phyloP scores from a whole-genome alignment of 1,284 basidiomycete species.

The Pascua sp. region DNA sequence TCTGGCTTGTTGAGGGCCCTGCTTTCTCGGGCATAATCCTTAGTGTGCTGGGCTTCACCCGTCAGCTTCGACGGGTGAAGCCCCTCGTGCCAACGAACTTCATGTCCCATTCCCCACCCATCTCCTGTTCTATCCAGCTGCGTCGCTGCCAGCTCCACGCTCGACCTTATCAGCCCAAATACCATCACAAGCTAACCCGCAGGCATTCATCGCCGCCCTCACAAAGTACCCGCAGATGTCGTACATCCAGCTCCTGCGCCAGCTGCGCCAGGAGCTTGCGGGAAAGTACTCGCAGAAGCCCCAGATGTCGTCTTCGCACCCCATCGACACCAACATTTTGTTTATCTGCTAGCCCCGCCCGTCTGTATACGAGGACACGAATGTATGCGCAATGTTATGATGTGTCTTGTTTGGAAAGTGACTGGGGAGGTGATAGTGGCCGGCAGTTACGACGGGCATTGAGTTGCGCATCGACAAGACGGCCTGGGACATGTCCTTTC shows the following conservation, averaged over 20 bases:
- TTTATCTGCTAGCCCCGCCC: conserved; percentile 17
- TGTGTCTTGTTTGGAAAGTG: too few species aligned
- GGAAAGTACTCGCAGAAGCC: conserved; percentile 82
- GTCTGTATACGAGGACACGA: too few species aligned
- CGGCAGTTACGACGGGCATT: too few species aligned
- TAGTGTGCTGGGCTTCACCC: too few species aligned
- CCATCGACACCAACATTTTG: conserved; percentile 22
- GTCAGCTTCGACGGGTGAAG: too few species aligned
- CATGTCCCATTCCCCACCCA: neutral
- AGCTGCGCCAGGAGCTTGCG: conserved; percentile 57
- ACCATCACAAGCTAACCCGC: neutral
- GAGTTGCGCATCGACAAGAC: too few species aligned
- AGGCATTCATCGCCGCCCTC: conserved; percentile 66
- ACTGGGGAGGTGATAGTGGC: too few species aligned
- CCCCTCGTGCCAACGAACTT: too few species aligned
- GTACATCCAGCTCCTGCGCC: conserved; percentile 73
- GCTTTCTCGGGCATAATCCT: too few species aligned
- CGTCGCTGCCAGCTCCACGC: neutral
- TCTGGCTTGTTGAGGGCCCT: too few species aligned
- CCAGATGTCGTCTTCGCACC: conserved; percentile 55
- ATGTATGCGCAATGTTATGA: too few species aligned
- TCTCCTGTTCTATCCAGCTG: neutral
- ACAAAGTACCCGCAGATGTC: conserved; percentile 66
- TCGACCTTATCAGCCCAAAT: neutral
- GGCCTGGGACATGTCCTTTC: too few species aligned